Conservation (phyloP, 805 yeast genomes). For the Suhomyces canberraensis region DNA sequence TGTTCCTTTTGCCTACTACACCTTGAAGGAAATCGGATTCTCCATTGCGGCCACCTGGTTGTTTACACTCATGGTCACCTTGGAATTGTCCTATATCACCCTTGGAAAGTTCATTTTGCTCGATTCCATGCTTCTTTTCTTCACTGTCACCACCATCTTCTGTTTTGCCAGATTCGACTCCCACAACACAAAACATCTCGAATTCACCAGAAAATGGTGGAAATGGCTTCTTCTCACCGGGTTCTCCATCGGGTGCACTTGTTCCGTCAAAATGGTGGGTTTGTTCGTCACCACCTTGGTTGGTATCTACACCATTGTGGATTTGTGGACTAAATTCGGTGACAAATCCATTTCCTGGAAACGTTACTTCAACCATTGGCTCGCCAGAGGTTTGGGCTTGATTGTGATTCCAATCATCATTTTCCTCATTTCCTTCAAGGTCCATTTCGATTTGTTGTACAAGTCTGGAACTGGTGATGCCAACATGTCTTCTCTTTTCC, state of each 20-base stretch:
- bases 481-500: constrained; percentile 76
- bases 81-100: constrained; percentile 81
- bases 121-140: constrained; percentile 87
- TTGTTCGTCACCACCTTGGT: constrained; percentile 82
- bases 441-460: constrained; percentile 70
- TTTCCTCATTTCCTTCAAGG: constrained; percentile 64
- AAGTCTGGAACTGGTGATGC: constrained; percentile 82
- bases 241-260: constrained; percentile 79
- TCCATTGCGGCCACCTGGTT: constrained; percentile 72
- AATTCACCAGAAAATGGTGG: constrained; percentile 85
- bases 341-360: constrained; percentile 53
- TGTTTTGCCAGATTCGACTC: constrained; percentile 71
- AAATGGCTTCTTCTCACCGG: constrained; percentile 87
- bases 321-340: constrained; percentile 82
- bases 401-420: constrained; percentile 61
- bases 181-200: constrained; percentile 42
- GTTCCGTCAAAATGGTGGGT: constrained; percentile 97
- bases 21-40: constrained; percentile 74
- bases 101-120: constrained; percentile 85
- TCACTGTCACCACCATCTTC: constrained; percentile 79
- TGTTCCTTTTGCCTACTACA: constrained; percentile 83
- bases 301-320: constrained; percentile 85
- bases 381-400: constrained; percentile 59
- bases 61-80: constrained; percentile 71
- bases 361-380: constrained; percentile 60